A percentile compares a stretch with the other conserved stretches of the same genome.
These are phyloP conservation scores for Fraxinus paxiana DNA, from an alignment of 305 asterid species.

Conservation along the genomic window DNA sequence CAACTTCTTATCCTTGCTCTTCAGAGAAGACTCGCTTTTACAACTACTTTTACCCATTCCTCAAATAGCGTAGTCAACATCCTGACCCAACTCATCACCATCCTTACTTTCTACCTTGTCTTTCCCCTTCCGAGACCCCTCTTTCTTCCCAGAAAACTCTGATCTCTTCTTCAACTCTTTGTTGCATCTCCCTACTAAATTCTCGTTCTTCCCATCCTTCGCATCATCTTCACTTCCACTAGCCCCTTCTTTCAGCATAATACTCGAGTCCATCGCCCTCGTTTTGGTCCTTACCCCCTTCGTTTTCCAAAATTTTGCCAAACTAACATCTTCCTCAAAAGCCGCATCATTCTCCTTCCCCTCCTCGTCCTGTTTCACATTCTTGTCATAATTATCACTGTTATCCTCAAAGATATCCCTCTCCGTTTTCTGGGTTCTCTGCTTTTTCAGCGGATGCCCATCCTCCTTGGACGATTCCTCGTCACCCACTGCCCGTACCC, in stretches of 20 bases:
- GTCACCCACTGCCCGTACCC: neutral
- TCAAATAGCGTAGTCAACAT: neutral
- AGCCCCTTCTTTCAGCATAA: neutral
- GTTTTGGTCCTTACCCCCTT: conserved; percentile 13
- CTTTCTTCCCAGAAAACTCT: neutral
- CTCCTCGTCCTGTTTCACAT: neutral
- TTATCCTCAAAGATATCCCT: conserved; percentile 8
- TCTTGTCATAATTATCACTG: conserved; percentile 14
- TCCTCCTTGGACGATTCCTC: conserved; percentile 7
- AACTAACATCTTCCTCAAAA: neutral
- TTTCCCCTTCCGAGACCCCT: conserved; percentile 5
- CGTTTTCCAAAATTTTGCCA: neutral
- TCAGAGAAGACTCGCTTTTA: neutral
- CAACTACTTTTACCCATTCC: neutral
- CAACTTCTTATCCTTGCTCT: conserved; percentile 12
- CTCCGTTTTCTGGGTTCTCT: conserved; percentile 6
- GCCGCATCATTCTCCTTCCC: conserved; percentile 1
- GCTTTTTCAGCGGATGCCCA: conserved; percentile 4
- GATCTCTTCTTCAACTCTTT: neutral
- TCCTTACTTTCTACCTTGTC: neutral
- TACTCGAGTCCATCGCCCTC: neutral
- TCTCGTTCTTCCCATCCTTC: neutral
- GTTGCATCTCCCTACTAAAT: neutral
- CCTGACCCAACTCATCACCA: conserved; percentile 5
- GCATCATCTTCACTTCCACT: conserved; percentile 2